A percentile compares a stretch with the other conserved stretches of the same genome.
phyloP scores from a whole-genome alignment of 306 rosid genomes.

The Biancaea sappan region DNA sequence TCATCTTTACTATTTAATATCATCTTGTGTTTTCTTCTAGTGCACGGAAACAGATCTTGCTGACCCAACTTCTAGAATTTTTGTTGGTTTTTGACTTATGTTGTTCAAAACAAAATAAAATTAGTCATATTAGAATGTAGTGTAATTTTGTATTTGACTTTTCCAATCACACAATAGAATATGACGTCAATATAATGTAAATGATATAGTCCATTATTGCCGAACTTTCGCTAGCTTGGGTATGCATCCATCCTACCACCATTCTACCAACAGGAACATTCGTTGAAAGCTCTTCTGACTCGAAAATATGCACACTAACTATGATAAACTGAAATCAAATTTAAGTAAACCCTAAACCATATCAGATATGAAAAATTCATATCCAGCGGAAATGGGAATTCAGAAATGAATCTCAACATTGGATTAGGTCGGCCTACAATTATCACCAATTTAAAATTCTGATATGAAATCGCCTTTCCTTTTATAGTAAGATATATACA shows the following conservation, averaged over 20 bases:
- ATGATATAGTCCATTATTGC: no score
- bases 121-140: neutral
- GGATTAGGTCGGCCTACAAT: neutral
- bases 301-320: neutral
- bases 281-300: neutral
- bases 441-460: constrained; percentile 7
- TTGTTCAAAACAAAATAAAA: neutral
- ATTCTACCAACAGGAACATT: no score
- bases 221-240: no score
- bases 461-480: neutral
- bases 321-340: neutral
- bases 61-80: neutral
- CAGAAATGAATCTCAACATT: neutral
- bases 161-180: neutral
- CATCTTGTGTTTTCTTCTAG: neutral
- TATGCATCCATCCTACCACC: no score
- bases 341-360: no score
- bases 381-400: neutral
- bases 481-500: constrained; percentile 18
- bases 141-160: neutral
- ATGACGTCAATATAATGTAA: neutral
- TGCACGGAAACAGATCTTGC: neutral
- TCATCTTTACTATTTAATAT: neutral
- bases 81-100: no score
- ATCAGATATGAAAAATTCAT: neutral